These are phyloP conservation scores for Xylariaceae sp. DNA, from an alignment of 2,329 filamentous ascomycete species.

Conservation along the genomic window DNA sequence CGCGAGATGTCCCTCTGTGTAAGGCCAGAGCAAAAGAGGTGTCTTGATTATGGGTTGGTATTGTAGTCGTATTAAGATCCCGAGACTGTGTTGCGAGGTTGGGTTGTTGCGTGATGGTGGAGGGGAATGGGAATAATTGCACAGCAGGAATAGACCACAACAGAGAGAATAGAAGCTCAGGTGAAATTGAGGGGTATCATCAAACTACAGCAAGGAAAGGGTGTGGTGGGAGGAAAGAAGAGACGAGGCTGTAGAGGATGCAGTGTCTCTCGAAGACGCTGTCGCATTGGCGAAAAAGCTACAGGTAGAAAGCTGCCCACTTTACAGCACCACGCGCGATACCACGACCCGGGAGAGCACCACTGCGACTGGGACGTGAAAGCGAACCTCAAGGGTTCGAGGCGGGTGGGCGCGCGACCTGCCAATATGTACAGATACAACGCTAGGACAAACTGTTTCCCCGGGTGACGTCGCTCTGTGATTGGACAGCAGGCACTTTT, in stretches of 20 bases:
- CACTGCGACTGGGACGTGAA: too few relatives aligned
- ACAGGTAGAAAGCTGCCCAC: conserved; percentile 14
- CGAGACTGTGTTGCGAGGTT: background rate
- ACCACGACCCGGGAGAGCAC: conserved; percentile 1
- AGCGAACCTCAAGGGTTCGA: too few relatives aligned
- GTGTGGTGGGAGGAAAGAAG: background rate
- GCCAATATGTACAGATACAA: conserved; percentile 28
- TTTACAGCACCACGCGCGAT: conserved; percentile 7
- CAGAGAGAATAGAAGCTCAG: conserved; percentile 11
- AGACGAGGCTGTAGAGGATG: conserved; percentile 1
- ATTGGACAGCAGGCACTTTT: conserved; percentile 15
- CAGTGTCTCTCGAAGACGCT: background rate
- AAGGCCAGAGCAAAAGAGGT: too few relatives aligned
- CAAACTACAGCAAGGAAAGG: conserved; percentile 3
- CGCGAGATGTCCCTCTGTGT: too few relatives aligned
- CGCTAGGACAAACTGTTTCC: conserved; percentile 27
- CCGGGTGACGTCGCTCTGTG: conserved; percentile 10
- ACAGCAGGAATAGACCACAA: background rate
- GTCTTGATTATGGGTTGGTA: too few relatives aligned
- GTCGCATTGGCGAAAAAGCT: conserved; percentile 8
- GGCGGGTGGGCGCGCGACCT: conserved; percentile 19
- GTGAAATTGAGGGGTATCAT: conserved; percentile 23
- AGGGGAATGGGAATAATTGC: background rate
- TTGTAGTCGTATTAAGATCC: background rate
- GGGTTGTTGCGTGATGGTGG: background rate